These are phyloP conservation scores for Solanum etuberosum DNA, from an alignment of 257 asterid genomes.

Conservation along the genomic window DNA sequence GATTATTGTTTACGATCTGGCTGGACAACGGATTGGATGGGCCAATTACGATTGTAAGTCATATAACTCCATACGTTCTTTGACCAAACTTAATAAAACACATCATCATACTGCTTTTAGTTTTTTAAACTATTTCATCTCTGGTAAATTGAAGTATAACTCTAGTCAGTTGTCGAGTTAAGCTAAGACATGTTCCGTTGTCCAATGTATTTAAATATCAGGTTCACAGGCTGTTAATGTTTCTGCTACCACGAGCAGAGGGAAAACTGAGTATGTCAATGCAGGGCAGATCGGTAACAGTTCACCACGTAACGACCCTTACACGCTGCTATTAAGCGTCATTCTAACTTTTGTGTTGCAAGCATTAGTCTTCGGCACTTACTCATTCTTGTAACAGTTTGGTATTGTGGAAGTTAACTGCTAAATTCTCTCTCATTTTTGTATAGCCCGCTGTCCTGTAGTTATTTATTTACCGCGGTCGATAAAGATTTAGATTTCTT, in stretches of 20 bases:
- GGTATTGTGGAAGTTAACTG: neutral
- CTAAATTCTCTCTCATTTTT: neutral
- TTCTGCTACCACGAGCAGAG: conserved; percentile 44
- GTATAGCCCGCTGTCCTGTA: neutral
- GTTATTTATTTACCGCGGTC: neutral
- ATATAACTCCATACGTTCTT: neutral
- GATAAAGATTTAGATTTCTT: neutral
- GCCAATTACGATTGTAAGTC: conserved; percentile 85
- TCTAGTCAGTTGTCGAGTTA: neutral
- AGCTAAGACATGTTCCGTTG: neutral
- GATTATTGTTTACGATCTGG: conserved; percentile 81
- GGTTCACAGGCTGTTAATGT: conserved; percentile 75
- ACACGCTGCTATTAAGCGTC: conserved; percentile 6
- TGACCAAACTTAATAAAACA: neutral
- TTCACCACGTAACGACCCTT: conserved; percentile 10
- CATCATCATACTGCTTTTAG: neutral
- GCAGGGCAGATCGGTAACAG: conserved; percentile 42
- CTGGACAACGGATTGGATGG: conserved; percentile 80
- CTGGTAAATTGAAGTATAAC: neutral
- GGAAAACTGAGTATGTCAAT: conserved; percentile 59
- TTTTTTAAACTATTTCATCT: neutral
- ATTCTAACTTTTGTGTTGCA: conserved; percentile 30
- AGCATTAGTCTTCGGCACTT: conserved; percentile 20
- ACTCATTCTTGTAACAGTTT: conserved; percentile 28
- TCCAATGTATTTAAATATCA: conserved; percentile 2